A percentile compares a stretch with the other conserved stretches of the same genome.
phyloP scores from a whole-genome alignment of 495 filamentous ascomycete species.

The Penicillium paradoxum region DNA sequence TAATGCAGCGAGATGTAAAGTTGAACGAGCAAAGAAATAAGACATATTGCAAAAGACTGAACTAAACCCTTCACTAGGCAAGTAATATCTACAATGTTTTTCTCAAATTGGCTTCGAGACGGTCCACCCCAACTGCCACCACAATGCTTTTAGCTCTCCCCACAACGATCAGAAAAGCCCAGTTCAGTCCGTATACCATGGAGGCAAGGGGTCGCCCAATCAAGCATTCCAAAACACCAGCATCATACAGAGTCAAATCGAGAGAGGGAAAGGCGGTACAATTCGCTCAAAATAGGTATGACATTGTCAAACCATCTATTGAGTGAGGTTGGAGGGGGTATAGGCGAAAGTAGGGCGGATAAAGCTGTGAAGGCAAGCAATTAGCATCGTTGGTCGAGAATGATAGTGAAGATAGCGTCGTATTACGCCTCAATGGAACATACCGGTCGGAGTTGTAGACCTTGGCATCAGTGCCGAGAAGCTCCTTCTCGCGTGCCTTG shows the following conservation, averaged over 20 bases:
- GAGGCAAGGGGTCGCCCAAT: slow-evolving; percentile 1
- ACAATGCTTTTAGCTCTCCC: slow-evolving; percentile 5
- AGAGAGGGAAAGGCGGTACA: slow-evolving; percentile 2
- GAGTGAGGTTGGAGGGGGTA: slow-evolving; percentile 37
- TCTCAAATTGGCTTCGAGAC: slow-evolving; percentile 13
- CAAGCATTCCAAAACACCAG: slow-evolving; percentile 8
- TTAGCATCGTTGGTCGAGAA: background rate
- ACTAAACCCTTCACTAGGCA: slow-evolving; percentile 25
- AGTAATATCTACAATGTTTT: slow-evolving; percentile 41
- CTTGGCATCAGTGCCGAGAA: slow-evolving; percentile 72
- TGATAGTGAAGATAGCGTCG: no score
- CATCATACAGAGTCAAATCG: slow-evolving; percentile 9
- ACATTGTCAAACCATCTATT: slow-evolving; percentile 23
- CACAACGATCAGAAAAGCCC: slow-evolving; percentile 2
- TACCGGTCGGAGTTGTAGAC: slow-evolving; percentile 88
- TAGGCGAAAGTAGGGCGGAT: slow-evolving; percentile 45
- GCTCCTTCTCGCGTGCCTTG: slow-evolving; percentile 80
- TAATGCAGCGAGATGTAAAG: background rate
- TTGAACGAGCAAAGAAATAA: slow-evolving; percentile 11
- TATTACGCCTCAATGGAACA: slow-evolving; percentile 25
- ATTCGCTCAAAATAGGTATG: background rate
- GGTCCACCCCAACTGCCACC: slow-evolving; percentile 1
- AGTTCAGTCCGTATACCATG: slow-evolving; percentile 13
- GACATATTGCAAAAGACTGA: slow-evolving; percentile 29
- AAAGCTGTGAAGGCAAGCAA: slow-evolving; percentile 28